These are phyloP conservation scores for Fusarium praegraminearum DNA, from an alignment of 2,329 filamentous ascomycete genomes.

Conservation along the genomic window DNA sequence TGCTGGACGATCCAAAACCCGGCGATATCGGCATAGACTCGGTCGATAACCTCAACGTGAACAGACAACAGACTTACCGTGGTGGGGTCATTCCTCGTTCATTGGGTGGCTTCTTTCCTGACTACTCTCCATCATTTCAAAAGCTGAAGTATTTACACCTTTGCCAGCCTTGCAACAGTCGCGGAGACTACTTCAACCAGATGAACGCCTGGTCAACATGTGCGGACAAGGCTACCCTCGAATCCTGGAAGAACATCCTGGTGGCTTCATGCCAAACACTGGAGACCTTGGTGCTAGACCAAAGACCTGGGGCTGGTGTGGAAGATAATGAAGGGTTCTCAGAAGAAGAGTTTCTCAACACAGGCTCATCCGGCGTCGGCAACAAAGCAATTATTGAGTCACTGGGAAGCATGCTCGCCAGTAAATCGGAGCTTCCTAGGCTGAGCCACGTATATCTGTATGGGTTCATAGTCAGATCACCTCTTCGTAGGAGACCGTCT, in stretches of 20 bases:
- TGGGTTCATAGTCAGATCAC: conserved; percentile 2
- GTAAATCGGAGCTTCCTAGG: neutral
- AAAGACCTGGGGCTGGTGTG: conserved; percentile 18
- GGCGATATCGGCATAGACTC: rapidly evolving
- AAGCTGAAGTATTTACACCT: conserved; percentile 12
- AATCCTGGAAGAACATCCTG: conserved; percentile 9
- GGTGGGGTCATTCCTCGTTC: conserved; percentile 13
- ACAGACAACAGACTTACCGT: rapidly evolving
- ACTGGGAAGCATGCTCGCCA: neutral
- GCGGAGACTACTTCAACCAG: conserved; percentile 17
- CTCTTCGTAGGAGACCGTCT: neutral
- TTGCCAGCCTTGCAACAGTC: conserved; percentile 3
- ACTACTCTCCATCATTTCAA: neutral
- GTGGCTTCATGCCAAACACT: neutral
- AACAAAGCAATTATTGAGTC: neutral
- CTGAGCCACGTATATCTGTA: conserved; percentile 20
- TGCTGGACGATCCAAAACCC: conserved; percentile 20
- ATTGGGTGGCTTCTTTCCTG: conserved; percentile 7
- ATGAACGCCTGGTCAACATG: conserved; percentile 18
- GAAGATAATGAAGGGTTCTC: conserved; percentile 19
- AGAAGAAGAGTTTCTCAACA: conserved; percentile 23
- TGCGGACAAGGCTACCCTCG: neutral
- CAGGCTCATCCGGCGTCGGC: neutral
- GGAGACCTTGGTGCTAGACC: conserved; percentile 30
- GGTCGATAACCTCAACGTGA: neutral